Percentiles rank a stretch among this genome's conserved stretches.
Evolutionary conservation across 345 rosid genomes (phyloP).

Genomic region (Gossypium turneri): DNA sequence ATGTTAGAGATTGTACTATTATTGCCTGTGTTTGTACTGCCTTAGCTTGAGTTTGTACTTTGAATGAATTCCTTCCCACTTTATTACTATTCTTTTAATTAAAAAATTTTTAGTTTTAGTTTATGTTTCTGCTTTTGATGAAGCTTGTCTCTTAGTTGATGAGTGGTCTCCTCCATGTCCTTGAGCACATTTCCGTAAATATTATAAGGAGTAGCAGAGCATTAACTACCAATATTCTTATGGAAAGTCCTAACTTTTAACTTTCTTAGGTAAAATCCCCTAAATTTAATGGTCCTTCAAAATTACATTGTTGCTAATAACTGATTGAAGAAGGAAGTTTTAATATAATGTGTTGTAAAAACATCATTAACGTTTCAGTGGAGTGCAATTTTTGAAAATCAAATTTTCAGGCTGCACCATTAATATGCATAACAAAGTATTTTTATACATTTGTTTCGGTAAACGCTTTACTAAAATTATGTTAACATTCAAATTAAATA

Average conservation of each 20-base stretch:
- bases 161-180: not conserved
- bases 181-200: not conserved
- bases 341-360: too few species aligned
- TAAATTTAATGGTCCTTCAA: not conserved
- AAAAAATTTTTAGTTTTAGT: slow-evolving; percentile 2
- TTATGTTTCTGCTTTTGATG: slow-evolving; percentile 12
- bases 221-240: not conserved
- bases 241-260: not conserved
- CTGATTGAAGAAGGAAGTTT: too few species aligned
- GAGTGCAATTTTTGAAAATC: too few species aligned
- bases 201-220: not conserved
- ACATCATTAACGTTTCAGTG: too few species aligned
- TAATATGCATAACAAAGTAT: too few species aligned
- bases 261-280: not conserved
- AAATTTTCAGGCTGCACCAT: too few species aligned
- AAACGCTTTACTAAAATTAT: too few species aligned
- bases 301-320: too few species aligned
- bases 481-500: too few species aligned
- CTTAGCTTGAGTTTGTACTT: slow-evolving; percentile 21
- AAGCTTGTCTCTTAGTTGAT: slow-evolving; percentile 5
- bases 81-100: slow-evolving; percentile 8
- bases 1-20: slow-evolving; percentile 24
- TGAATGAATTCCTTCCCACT: slow-evolving; percentile 6
- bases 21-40: slow-evolving; percentile 25
- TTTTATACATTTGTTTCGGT: too few species aligned